Conservation (phyloP, 2,329 filamentous ascomycete genomes). For the Hymenoscyphus salicellus region DNA sequence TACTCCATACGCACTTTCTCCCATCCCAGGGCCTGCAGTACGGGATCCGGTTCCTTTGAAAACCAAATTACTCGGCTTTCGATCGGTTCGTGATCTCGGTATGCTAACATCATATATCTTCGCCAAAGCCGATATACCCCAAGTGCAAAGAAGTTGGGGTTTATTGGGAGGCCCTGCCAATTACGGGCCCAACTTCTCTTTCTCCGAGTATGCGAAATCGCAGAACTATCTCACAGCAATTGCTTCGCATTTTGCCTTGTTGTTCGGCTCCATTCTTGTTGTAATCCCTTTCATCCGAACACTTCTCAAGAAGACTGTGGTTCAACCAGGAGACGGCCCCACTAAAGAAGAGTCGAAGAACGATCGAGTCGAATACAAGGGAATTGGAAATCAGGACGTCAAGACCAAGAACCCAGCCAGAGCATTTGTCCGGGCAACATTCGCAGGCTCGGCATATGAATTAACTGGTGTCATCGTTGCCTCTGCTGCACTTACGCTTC, state of each 20-base stretch:
- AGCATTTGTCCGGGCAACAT: conserved; percentile 55
- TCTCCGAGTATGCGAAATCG: conserved; percentile 52
- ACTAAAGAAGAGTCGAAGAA: conserved; percentile 51
- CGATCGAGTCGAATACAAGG: conserved; percentile 62
- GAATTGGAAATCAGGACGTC: conserved; percentile 59
- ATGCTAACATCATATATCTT: conserved; percentile 53
- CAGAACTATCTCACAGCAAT: conserved; percentile 51
- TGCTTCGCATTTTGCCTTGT: conserved; percentile 48
- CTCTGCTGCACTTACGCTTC: conserved; percentile 62
- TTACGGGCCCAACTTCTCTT: conserved; percentile 62
- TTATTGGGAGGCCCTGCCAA: conserved; percentile 46
- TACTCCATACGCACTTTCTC: conserved; percentile 56
- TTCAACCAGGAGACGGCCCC: conserved; percentile 55
- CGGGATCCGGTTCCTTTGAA: conserved; percentile 38
- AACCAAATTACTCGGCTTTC: conserved; percentile 50
- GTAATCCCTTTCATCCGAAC: conserved; percentile 39
- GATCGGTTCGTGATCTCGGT: conserved; percentile 51
- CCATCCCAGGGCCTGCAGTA: conserved; percentile 42
- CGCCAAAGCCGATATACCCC: conserved; percentile 48
- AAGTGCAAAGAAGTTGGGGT: conserved; percentile 63
- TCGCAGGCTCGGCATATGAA: conserved; percentile 62
- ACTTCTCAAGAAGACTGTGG: conserved; percentile 45
- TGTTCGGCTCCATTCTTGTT: conserved; percentile 43
- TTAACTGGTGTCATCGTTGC: conserved; percentile 63
- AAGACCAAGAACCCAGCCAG: conserved; percentile 35